Evolutionary conservation across 768 basidiomycete genomes (phyloP).

Genomic region (Leccinum ochraceum): DNA sequence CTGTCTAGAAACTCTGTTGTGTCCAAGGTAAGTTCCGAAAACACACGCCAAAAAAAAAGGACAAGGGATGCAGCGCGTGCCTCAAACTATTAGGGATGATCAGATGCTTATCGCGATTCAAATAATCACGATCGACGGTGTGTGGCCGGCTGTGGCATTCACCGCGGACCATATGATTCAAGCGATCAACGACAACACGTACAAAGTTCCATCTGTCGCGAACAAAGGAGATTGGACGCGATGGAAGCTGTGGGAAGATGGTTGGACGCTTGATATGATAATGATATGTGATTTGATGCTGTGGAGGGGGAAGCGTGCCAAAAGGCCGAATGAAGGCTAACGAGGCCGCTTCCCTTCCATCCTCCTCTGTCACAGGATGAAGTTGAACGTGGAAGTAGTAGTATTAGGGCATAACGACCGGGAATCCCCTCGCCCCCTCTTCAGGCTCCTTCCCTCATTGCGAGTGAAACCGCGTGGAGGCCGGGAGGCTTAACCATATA

Average conservation of each 20-base stretch:
- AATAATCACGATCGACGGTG: constrained; percentile 31
- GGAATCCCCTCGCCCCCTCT: constrained; percentile 5
- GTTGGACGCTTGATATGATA: neutral
- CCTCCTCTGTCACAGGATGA: neutral
- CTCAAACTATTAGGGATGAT: constrained; percentile 24
- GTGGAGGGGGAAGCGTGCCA: neutral
- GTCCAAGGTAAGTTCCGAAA: neutral
- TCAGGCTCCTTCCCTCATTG: constrained; percentile 8
- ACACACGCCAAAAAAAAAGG: neutral
- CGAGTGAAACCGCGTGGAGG: constrained; percentile 28
- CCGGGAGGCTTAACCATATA: constrained; percentile 32
- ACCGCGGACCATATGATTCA: neutral
- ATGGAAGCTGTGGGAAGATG: constrained; percentile 20
- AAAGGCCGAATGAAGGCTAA: neutral
- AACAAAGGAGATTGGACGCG: constrained; percentile 53
- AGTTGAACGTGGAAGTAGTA: constrained; percentile 11
- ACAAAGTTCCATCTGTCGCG: constrained; percentile 37
- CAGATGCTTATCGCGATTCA: neutral
- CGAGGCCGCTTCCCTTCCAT: neutral
- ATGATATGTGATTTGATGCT: neutral
- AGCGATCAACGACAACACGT: constrained; percentile 11
- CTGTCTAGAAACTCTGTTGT: neutral
- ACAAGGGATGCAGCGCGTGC: constrained; percentile 12
- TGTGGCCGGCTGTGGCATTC: neutral
- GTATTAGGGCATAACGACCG: constrained; percentile 17